Evolutionary conservation across 108 stramenopile genomes (phyloP).

Genomic region (Cyclostephanos tholiformis): DNA sequence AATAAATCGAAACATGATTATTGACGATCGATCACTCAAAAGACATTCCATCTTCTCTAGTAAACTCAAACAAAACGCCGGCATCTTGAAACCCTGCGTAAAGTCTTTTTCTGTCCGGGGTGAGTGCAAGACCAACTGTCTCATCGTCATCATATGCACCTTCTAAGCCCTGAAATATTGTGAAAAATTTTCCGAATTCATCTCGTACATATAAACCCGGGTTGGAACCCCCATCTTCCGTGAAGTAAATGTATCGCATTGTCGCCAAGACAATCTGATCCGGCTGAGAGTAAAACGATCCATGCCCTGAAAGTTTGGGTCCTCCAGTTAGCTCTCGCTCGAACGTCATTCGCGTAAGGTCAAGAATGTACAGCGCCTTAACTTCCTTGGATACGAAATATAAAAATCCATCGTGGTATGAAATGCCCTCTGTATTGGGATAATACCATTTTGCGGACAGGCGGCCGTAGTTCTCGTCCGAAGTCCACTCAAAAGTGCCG

Average conservation of each 20-base stretch:
- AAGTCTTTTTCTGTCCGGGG: slow-evolving; percentile 47
- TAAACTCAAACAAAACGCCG: slow-evolving; percentile 1
- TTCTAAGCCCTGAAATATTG: slow-evolving; percentile 30
- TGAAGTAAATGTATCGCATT: slow-evolving; percentile 50
- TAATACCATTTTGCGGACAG: slow-evolving; percentile 26
- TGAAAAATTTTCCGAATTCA: slow-evolving; percentile 30
- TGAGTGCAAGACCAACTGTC: slow-evolving; percentile 67
- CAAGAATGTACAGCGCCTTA: slow-evolving; percentile 27
- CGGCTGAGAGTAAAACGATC: slow-evolving; percentile 37
- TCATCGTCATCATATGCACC: slow-evolving; percentile 34
- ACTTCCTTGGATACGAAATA: slow-evolving; percentile 50
- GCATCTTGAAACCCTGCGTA: slow-evolving; percentile 10
- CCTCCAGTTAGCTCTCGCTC: not conserved
- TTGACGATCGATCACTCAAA: slow-evolving; percentile 1
- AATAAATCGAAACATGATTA: no score
- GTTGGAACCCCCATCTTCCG: slow-evolving; percentile 54
- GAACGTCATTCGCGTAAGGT: slow-evolving; percentile 23
- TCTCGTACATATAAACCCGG: slow-evolving; percentile 44
- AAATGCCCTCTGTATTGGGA: slow-evolving; percentile 55
- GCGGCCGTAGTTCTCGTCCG: slow-evolving; percentile 8
- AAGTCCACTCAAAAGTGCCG: slow-evolving; percentile 45
- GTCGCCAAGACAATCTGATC: slow-evolving; percentile 50
- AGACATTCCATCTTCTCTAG: slow-evolving; percentile 12
- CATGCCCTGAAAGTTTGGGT: slow-evolving; percentile 11
- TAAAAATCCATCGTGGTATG: slow-evolving; percentile 23